These are phyloP conservation scores for Dothistroma septosporum DNA, from an alignment of 2,329 filamentous ascomycete genomes.

Conservation along the genomic window DNA sequence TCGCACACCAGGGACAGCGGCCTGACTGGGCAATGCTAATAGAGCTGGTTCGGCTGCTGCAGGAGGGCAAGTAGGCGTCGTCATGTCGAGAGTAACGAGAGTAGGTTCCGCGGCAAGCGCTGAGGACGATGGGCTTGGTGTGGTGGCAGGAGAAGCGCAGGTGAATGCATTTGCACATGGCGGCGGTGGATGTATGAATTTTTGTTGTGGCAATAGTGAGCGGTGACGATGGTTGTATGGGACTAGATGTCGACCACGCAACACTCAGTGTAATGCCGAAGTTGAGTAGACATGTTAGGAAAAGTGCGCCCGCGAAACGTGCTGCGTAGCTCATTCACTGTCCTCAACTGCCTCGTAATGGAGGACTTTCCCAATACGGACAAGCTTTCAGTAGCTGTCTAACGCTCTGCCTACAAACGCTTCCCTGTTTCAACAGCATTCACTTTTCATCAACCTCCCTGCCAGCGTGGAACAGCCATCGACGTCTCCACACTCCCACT, in stretches of 20 bases:
- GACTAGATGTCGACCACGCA: not conserved
- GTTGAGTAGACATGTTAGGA: not conserved
- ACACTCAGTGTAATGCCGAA: not conserved
- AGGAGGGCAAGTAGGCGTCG: not conserved
- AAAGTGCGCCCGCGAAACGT: not conserved
- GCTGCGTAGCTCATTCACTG: not conserved
- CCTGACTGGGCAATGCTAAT: not conserved
- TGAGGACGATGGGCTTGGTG: not conserved
- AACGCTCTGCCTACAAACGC: not conserved
- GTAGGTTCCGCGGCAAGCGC: not conserved
- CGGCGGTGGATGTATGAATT: not conserved
- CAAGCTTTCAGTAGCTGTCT: not conserved
- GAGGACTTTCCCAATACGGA: not conserved
- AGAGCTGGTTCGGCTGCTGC: not conserved
- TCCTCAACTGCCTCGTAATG: not conserved
- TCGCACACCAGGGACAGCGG: not conserved
- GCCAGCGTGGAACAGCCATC: not conserved
- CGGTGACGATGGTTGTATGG: not conserved
- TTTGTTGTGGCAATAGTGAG: not conserved
- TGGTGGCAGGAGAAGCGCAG: not conserved
- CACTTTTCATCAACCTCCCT: not conserved
- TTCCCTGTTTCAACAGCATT: not conserved
- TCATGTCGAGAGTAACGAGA: not conserved
- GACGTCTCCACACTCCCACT: not conserved
- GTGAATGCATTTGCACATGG: not conserved